Evolutionary conservation across 1,139 yeast species (phyloP).

Genomic region (Saccharomyces hybrid): DNA sequence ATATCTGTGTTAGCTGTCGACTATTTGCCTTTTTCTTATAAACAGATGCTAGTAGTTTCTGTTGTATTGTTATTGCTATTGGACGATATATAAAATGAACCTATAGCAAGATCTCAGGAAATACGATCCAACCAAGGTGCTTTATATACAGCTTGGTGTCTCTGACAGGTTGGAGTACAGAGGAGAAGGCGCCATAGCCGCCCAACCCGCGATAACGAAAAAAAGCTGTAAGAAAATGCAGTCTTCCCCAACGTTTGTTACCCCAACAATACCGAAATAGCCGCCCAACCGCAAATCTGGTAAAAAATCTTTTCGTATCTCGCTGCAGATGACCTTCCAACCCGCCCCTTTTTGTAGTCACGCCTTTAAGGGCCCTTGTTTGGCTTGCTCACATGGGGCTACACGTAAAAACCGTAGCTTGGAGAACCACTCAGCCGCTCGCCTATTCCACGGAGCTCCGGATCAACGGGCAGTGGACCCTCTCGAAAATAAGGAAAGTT

Average conservation of each 20-base stretch:
- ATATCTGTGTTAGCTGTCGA: constrained; percentile 1
- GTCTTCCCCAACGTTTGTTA: not conserved
- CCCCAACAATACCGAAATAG: not conserved
- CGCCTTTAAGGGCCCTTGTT: not conserved
- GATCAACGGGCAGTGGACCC: not conserved
- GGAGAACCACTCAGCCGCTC: not conserved
- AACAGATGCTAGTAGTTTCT: not conserved
- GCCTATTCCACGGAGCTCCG: not conserved
- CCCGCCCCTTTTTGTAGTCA: constrained; percentile 1
- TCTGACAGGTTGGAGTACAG: not conserved
- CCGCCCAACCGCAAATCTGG: not conserved
- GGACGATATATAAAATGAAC: not conserved
- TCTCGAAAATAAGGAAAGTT: not conserved
- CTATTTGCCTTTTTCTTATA: not conserved
- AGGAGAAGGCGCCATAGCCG: not conserved
- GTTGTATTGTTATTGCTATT: not conserved
- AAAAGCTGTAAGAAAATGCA: not conserved
- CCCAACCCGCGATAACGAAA: not conserved
- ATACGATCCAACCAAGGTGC: not conserved
- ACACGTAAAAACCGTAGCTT: not conserved
- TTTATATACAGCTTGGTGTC: not conserved
- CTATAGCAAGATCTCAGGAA: not conserved
- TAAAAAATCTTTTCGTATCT: not conserved
- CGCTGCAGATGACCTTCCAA: not conserved
- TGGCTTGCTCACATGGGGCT: not conserved